Evolutionary conservation across 2,329 filamentous ascomycete species (phyloP).

Genomic region (Shiraia bambusicola): DNA sequence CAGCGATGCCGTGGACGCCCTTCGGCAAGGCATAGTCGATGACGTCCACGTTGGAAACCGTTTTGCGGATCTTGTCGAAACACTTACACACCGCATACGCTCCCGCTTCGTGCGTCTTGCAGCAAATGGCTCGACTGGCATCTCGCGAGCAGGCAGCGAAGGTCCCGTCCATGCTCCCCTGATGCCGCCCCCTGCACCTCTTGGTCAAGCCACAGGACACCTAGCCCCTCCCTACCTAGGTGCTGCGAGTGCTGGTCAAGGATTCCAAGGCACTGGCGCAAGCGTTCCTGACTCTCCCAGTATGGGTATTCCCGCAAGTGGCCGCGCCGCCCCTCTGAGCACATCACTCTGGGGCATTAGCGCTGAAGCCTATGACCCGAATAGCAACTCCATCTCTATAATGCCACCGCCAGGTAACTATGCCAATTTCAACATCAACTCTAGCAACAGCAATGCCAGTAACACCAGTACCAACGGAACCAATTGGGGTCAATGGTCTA

Average conservation of each 20-base stretch:
- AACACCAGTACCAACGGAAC: constrained; percentile 11
- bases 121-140: constrained; percentile 47
- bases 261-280: constrained; percentile 20
- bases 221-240: constrained; percentile 19
- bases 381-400: constrained; percentile 46
- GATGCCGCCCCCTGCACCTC: constrained; percentile 35
- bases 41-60: constrained; percentile 83
- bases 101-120: constrained; percentile 67
- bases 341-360: constrained; percentile 48
- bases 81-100: constrained; percentile 71
- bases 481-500: constrained; percentile 25
- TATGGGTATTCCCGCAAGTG: constrained; percentile 30
- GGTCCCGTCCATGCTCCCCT: constrained; percentile 33
- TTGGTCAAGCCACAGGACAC: constrained; percentile 15
- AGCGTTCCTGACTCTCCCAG: constrained; percentile 31
- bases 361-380: constrained; percentile 49
- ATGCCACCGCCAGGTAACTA: constrained; percentile 51
- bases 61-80: constrained; percentile 80
- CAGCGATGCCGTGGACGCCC: constrained; percentile 71
- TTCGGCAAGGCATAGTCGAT: constrained; percentile 78
- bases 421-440: constrained; percentile 11
- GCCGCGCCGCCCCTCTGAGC: constrained; percentile 37
- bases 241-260: background rate
- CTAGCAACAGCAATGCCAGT: constrained; percentile 10
- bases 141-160: constrained; percentile 41